A percentile compares a stretch with the other conserved stretches of the same genome.
These are phyloP conservation scores for Arthroderma uncinatum DNA, from an alignment of 2,329 filamentous ascomycete species.

Conservation along the genomic window DNA sequence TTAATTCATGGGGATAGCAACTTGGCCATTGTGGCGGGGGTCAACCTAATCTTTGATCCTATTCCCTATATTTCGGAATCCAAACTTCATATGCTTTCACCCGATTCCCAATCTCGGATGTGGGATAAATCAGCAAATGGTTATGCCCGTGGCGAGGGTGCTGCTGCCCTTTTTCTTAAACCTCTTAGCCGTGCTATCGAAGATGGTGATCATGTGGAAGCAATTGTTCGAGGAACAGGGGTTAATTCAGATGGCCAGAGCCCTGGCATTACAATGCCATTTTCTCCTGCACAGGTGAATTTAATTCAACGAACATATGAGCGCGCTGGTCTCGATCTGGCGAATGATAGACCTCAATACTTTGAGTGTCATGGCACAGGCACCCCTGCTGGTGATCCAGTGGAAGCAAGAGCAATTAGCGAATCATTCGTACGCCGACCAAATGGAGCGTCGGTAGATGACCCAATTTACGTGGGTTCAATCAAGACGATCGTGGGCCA, in stretches of 20 bases:
- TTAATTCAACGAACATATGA: constrained; percentile 26
- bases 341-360: not conserved
- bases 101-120: constrained; percentile 23
- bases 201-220: constrained; percentile 27
- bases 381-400: constrained; percentile 22
- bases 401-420: constrained; percentile 15
- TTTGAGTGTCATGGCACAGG: constrained; percentile 28
- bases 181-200: constrained; percentile 21
- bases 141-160: constrained; percentile 28
- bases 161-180: constrained; percentile 26
- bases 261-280: constrained; percentile 17
- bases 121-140: constrained; percentile 26
- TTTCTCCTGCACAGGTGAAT: constrained; percentile 15
- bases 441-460: not conserved
- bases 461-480: constrained; percentile 17
- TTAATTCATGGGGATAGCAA: constrained; percentile 14
- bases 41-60: not conserved
- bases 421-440: constrained; percentile 8
- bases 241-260: constrained; percentile 24
- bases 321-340: constrained; percentile 18
- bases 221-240: constrained; percentile 23
- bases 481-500: constrained; percentile 23
- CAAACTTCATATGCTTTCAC: constrained; percentile 29
- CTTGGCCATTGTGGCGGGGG: not conserved
- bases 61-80: constrained; percentile 17